Base-by-base conservation (phyloP, 164 flowering plant genomes). In the Chloranthus sessilifolius region DNA sequence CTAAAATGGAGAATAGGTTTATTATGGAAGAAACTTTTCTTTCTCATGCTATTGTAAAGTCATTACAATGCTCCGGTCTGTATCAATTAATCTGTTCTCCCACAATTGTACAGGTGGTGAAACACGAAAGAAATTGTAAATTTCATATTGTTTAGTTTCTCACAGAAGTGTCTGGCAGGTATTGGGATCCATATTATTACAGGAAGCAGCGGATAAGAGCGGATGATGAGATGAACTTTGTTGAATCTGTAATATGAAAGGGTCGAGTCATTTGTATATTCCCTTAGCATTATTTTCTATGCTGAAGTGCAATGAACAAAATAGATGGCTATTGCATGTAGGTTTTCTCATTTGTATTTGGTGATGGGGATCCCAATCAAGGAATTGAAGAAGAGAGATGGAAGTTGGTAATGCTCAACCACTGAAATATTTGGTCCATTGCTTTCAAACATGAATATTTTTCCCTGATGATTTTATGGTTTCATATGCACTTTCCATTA, bases 371-470 rank as follows among this genome's bases (percentile, higher is more conserved):
- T 77, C 99, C 99, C 50, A 94, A 94, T 71, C 81, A 84, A 82
- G 99, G 95, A 68, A 84, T 86, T 57, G 97, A 94, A 83, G 99
- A 94, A 72, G 77, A 86, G 69, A 84, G 99, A 72, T 94, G 99
- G 99, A 86, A 89, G 82, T 70, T 83, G 96, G 99, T 94, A 94
- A 80, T 77, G 60, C 47, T 68, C 61, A 51, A 73, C 67, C 67
- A 66, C 67, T 80, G 72, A 63, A 20, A 72, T 67, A 51, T 67
- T 60, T 71, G 72, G 73, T 74, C 69, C 56, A 69, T 74, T 74
- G 61, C 58, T 65, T n/a, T n/a, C n/a, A n/a, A n/a, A n/a, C n/a
- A n/a, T n/a, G n/a, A n/a, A n/a, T n/a, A n/a, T n/a, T n/a, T n/a
- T n/a, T n/a, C n/a, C n/a, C n/a, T n/a, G n/a, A n/a, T n/a, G n/a